phyloP scores from a whole-genome alignment of 805 yeast genomes.

The Candida vaughaniae region DNA sequence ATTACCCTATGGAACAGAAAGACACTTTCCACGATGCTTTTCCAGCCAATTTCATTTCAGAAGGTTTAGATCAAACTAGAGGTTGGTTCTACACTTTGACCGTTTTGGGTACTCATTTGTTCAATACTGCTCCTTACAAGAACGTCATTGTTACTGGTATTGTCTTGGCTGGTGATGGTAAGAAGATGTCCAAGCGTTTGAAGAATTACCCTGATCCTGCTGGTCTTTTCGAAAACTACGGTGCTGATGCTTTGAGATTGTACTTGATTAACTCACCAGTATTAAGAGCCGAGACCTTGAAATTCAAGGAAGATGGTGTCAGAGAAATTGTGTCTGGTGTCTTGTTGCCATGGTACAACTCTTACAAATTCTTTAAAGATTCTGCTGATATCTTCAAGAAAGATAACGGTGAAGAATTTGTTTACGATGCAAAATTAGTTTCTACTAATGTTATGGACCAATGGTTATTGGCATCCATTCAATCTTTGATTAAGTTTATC shows the following conservation, averaged over 20 bases:
- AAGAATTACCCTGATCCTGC: constrained; percentile 97
- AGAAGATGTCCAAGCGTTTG: constrained; percentile 97
- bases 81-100: constrained; percentile 99
- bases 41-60: constrained; percentile 98
- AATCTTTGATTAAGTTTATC: constrained; percentile 81
- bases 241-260: constrained; percentile 96
- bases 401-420: constrained; percentile 66
- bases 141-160: constrained; percentile 96
- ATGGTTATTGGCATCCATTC: constrained; percentile 96
- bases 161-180: constrained; percentile 96
- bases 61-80: constrained; percentile 99
- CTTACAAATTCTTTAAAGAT: constrained; percentile 93
- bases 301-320: constrained; percentile 98
- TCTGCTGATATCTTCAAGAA: constrained; percentile 85
- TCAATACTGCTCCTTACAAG: constrained; percentile 88
- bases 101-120: constrained; percentile 92
- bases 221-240: constrained; percentile 77
- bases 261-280: constrained; percentile 98
- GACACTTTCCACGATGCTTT: constrained; percentile 69
- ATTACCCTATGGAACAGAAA: constrained; percentile 90
- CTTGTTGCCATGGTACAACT: constrained; percentile 97
- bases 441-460: constrained; percentile 94
- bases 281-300: constrained; percentile 91
- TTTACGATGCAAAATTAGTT: constrained; percentile 60
- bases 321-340: constrained; percentile 96